Conservation (phyloP, 768 basidiomycete species). For the Pisolithus sp. region DNA sequence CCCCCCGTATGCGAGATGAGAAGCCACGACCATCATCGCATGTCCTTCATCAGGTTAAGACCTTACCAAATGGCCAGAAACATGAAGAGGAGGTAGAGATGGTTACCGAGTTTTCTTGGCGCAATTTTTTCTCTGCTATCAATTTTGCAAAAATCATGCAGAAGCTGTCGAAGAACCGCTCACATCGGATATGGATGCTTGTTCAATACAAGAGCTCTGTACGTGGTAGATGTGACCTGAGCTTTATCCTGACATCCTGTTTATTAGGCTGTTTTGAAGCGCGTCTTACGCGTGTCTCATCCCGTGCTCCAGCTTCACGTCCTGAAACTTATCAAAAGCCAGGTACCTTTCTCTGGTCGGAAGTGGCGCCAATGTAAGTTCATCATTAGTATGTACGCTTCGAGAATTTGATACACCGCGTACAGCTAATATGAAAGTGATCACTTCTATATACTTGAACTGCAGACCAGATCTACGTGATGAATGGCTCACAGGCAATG, state of each 20-base stretch:
- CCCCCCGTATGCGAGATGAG: conserved; percentile 56
- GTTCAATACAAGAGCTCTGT: conserved; percentile 99
- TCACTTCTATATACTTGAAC: conserved; percentile 96
- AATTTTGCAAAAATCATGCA: conserved; percentile 99
- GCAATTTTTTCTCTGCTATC: conserved; percentile 95
- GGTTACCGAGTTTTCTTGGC: conserved; percentile 91
- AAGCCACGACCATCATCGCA: conserved; percentile 58
- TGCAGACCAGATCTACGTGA: conserved; percentile 95
- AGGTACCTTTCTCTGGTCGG: conserved; percentile 95
- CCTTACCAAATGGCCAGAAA: conserved; percentile 65
- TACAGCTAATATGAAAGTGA: conserved; percentile 98
- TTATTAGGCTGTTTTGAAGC: conserved; percentile 84
- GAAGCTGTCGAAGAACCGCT: conserved; percentile 90
- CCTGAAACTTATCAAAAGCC: conserved; percentile 96
- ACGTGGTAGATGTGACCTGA: conserved; percentile 21
- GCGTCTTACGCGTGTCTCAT: conserved; percentile 89
- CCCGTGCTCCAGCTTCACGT: conserved; percentile 91
- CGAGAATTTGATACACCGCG: conserved; percentile 10
- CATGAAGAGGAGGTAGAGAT: conserved; percentile 87
- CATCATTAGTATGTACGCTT: background rate
- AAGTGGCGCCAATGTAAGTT: conserved; percentile 94
- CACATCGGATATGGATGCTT: conserved; percentile 91
- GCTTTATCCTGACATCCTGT: conserved; percentile 14
- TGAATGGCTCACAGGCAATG: conserved; percentile 93
- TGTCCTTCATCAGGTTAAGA: conserved; percentile 47